Evolutionary conservation across 148 eudicot species (phyloP).

Genomic region (Rhododendron griersonianum): DNA sequence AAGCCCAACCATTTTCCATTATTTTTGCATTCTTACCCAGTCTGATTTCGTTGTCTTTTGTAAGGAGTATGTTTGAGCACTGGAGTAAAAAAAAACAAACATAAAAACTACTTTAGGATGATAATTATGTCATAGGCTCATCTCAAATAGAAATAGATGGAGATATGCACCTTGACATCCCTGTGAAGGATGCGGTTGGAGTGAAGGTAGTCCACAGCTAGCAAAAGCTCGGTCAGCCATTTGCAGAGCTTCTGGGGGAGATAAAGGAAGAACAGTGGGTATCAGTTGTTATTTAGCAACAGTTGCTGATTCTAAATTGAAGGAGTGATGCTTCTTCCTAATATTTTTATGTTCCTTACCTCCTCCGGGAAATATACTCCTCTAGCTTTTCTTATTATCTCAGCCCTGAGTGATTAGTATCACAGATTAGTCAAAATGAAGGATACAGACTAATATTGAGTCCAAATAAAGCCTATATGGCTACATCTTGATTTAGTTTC

Average conservation of each 20-base stretch:
- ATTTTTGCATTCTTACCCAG: slow-evolving; percentile 54
- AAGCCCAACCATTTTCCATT: not conserved
- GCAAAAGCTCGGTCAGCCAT: slow-evolving; percentile 82
- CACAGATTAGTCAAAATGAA: not conserved
- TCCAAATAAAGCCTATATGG: not conserved
- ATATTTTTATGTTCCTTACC: slow-evolving; percentile 34
- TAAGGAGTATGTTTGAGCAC: slow-evolving; percentile 90
- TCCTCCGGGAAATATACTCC: slow-evolving; percentile 76
- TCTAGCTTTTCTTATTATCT: slow-evolving; percentile 57
- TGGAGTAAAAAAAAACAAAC: slow-evolving; percentile 23
- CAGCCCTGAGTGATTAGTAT: slow-evolving; percentile 44
- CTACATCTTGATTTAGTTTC: not conserved
- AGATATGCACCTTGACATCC: slow-evolving; percentile 69
- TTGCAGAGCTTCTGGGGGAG: slow-evolving; percentile 79
- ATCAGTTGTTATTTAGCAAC: not conserved
- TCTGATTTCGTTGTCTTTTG: slow-evolving; percentile 75
- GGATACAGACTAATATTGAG: not conserved
- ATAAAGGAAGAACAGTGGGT: not conserved
- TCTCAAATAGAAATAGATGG: not conserved
- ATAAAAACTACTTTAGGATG: not conserved
- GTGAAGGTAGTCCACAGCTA: slow-evolving; percentile 92
- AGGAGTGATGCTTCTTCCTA: not conserved
- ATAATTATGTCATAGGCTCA: not conserved
- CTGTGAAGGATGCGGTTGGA: slow-evolving; percentile 86
- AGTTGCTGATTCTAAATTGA: not conserved